Conservation (phyloP, 306 rosid genomes). For the Prunus dulcis region DNA sequence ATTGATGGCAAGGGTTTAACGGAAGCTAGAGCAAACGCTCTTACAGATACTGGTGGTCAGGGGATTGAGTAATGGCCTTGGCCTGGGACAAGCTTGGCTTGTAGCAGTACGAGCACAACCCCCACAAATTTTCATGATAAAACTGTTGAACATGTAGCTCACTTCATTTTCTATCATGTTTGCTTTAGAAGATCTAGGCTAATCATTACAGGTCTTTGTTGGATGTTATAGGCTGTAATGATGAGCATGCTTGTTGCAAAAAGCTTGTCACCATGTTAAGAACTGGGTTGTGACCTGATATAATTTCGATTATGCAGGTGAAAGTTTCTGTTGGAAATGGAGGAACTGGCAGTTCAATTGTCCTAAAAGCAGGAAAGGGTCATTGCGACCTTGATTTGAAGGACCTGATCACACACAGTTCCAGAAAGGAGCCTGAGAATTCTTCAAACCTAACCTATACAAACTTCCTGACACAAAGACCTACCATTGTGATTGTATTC, state of each 20-base stretch:
- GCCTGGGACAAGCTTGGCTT: background rate
- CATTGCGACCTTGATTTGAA: slow-evolving; percentile 42
- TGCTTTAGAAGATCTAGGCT: background rate
- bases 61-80: background rate
- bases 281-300: slow-evolving; percentile 17
- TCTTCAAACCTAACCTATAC: slow-evolving; percentile 21
- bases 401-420: slow-evolving; percentile 26
- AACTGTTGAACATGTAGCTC: background rate
- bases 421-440: slow-evolving; percentile 15
- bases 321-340: slow-evolving; percentile 29
- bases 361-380: slow-evolving; percentile 32
- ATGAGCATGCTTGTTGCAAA: background rate
- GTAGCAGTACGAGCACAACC: background rate
- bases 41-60: background rate
- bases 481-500: slow-evolving; percentile 17
- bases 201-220: too few species aligned
- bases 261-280: background rate
- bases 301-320: slow-evolving; percentile 24
- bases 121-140: background rate
- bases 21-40: background rate
- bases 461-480: slow-evolving; percentile 23
- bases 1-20: background rate
- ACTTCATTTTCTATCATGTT: background rate
- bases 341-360: slow-evolving; percentile 24
- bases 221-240: background rate